Evolutionary conservation across 2,329 filamentous ascomycete genomes (phyloP), one percentile per base, ranked within the genome.

Genomic region (Hypocreales sp.): DNA sequence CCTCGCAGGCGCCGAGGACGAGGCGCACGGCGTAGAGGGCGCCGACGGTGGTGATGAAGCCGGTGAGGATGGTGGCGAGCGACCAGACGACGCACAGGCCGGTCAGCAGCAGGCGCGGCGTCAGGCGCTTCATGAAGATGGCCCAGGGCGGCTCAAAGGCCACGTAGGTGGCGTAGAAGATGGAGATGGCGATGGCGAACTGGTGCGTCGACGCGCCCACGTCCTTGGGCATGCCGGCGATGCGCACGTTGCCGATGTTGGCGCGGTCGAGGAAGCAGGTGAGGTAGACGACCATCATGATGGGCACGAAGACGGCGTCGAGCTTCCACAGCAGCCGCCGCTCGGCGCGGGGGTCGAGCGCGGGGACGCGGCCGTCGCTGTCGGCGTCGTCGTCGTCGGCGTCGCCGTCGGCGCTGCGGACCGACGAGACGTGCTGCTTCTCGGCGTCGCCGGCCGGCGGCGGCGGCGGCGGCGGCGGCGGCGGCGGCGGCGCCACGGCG

Each of bases 201-300:
- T 47, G 35, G 22, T 44, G 37, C 9, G 44, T 35, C 7, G 39
- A 39, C 21, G 49, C 41, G 10, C 42, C 37, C n/a, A 53, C 38
- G 25, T 48, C 47, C 12, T 48, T 36, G 11, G 44, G 43, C 33
- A 54, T 45, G 14, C 47, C 49, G 15, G 44, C 44, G 4, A 50
- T 44, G 7, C 48, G 41, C 11, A 48, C 44, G 27, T 46, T 51
- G 32, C 42, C 48, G 44, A 69, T 67, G 35, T 65, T 67, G 13
- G 53, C 52, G 29, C 67, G 55, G 42, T 73, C 68, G 22, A 70
- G 48, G 37, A 65, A 68, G 33, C 59, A 66, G 4, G 56, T 54
- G 13, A 72, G 39, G 34, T 68, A 72, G 5, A 69, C 53, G 25
- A 67, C 43, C 56, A 66, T 67, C 31, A 71, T 61, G 29, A 69